phyloP scores from a whole-genome alignment of 345 rosid genomes.

The Euphorbia tirucalli region DNA sequence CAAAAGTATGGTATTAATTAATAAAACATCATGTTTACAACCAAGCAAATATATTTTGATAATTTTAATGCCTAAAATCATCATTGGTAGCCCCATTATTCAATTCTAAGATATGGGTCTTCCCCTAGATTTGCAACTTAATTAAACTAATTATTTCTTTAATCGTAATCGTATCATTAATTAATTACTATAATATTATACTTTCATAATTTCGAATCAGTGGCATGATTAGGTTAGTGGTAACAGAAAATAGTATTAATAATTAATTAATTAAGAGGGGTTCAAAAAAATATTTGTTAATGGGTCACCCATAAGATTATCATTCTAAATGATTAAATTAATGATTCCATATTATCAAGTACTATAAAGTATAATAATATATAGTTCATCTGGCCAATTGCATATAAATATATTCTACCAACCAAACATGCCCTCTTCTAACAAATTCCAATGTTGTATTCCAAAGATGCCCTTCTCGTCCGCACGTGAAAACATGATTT shows the following conservation, averaged over 20 bases:
- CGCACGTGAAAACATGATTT: conserved; percentile 12
- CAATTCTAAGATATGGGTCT: conserved; percentile 10
- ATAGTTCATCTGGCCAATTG: no score
- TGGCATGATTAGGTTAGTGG: conserved; percentile 18
- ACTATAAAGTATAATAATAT: conserved; percentile 17
- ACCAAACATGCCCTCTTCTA: conserved; percentile 36
- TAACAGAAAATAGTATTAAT: not conserved
- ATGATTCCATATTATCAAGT: not conserved
- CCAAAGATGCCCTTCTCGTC: conserved; percentile 22
- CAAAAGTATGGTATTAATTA: not conserved
- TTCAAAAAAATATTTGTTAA: not conserved
- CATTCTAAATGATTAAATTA: conserved; percentile 33
- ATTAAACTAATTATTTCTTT: not conserved
- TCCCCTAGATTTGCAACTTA: conserved; percentile 22
- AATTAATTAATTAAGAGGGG: conserved; percentile 1
- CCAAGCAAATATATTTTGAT: conserved; percentile 3
- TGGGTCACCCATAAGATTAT: conserved; percentile 1
- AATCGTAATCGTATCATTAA: conserved; percentile 13
- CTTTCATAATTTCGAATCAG: conserved; percentile 36
- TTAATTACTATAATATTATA: conserved; percentile 25
- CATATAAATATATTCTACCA: conserved; percentile 13
- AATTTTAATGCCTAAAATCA: not conserved
- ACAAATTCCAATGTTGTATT: conserved; percentile 5
- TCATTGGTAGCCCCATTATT: conserved; percentile 3
- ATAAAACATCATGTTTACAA: conserved; percentile 5